These are phyloP conservation scores for Capsicum rhomboideum DNA, from an alignment of 257 asterid species.

Conservation along the genomic window DNA sequence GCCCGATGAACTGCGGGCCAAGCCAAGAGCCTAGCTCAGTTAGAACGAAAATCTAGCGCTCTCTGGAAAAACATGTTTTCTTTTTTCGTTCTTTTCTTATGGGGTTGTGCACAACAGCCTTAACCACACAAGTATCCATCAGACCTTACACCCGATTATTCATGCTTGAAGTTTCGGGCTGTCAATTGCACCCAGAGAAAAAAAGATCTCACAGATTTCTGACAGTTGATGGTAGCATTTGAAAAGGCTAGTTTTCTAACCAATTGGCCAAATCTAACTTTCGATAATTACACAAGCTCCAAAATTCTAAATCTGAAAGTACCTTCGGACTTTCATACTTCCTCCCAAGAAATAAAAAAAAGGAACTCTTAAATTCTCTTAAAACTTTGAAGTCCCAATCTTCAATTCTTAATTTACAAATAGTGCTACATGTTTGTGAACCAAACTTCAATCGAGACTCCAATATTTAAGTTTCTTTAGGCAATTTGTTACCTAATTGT, in stretches of 20 bases:
- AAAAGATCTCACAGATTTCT: background rate
- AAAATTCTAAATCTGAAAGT: background rate
- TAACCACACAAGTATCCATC: background rate
- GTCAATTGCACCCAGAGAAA: background rate
- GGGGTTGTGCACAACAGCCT: background rate
- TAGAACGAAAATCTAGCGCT: background rate
- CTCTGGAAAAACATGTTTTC: background rate
- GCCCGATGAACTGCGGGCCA: background rate
- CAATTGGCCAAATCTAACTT: no score
- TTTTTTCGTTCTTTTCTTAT: background rate
- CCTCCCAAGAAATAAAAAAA: background rate
- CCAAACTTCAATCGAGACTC: background rate
- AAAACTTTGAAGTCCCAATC: background rate
- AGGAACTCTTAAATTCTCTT: background rate
- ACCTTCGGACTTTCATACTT: background rate
- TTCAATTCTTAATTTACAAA: background rate
- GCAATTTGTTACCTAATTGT: background rate
- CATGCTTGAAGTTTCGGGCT: background rate
- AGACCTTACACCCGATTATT: background rate
- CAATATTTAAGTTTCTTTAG: background rate
- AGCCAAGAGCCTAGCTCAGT: background rate
- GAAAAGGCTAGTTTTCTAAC: background rate
- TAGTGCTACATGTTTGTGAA: background rate
- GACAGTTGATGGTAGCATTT: background rate
- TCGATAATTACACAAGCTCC: background rate